These are phyloP conservation scores for Daedaleopsis sinensis DNA, from an alignment of 768 basidiomycete genomes.

Conservation along the genomic window DNA sequence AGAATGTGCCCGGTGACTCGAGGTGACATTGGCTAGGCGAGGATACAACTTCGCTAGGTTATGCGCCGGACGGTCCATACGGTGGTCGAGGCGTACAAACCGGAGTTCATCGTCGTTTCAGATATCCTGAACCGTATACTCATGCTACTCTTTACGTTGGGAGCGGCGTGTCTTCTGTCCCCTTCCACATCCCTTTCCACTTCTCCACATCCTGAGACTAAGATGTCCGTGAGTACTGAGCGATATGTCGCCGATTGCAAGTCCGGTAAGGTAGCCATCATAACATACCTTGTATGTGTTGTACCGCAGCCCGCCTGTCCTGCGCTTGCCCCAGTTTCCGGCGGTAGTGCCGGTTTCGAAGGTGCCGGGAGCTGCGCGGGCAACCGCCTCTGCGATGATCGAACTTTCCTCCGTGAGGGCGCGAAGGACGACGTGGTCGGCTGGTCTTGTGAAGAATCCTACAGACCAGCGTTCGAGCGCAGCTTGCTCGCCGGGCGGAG, in stretches of 20 bases:
- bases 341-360: slow-evolving; percentile 36
- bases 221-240: neutral
- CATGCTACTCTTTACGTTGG: neutral
- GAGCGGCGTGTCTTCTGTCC: neutral
- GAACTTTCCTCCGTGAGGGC: slow-evolving; percentile 55
- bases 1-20: too few species aligned
- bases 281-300: slow-evolving; percentile 41
- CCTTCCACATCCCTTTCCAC: neutral
- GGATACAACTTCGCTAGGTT: neutral
- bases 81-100: too few species aligned
- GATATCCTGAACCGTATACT: too few species aligned
- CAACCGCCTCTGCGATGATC: slow-evolving; percentile 47
- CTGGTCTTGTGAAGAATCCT: slow-evolving; percentile 69
- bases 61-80: too few species aligned
- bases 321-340: slow-evolving; percentile 41
- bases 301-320: slow-evolving; percentile 40
- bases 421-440: slow-evolving; percentile 50
- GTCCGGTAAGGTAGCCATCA: neutral
- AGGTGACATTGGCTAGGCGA: too few species aligned
- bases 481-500: slow-evolving; percentile 61
- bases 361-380: slow-evolving; percentile 34
- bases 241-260: neutral
- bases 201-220: neutral
- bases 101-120: too few species aligned
- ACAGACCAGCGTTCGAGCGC: slow-evolving; percentile 62